phyloP scores from a whole-genome alignment of 345 rosid species.

The Hibiscus trionum region DNA sequence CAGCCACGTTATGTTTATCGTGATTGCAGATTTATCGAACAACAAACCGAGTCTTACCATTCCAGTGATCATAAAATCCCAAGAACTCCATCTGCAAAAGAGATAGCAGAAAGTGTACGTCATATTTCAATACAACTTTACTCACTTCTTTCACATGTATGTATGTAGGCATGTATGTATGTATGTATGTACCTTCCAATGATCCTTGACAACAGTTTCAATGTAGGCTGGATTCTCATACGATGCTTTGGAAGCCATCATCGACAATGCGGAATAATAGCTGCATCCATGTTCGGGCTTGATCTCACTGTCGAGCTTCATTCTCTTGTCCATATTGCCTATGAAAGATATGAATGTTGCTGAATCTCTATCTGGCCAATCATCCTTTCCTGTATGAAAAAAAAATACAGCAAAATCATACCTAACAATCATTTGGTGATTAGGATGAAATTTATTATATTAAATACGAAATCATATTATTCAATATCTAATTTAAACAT shows the following conservation, averaged over 20 bases:
- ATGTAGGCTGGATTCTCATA: slow-evolving; percentile 60
- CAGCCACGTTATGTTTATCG: background rate
- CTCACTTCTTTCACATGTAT: too few species aligned
- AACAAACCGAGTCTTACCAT: slow-evolving; percentile 27
- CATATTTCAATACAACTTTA: background rate
- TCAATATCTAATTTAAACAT: too few species aligned
- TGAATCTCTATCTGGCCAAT: slow-evolving; percentile 36
- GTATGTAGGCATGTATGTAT: background rate
- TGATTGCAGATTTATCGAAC: background rate
- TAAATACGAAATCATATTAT: too few species aligned
- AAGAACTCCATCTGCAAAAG: slow-evolving; percentile 46
- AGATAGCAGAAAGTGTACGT: too few species aligned
- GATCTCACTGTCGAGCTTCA: slow-evolving; percentile 38
- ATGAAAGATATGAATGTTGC: slow-evolving; percentile 36
- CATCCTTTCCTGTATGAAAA: slow-evolving; percentile 14
- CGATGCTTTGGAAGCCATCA: slow-evolving; percentile 65
- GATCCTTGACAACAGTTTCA: slow-evolving; percentile 28
- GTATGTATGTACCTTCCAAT: slow-evolving; percentile 51
- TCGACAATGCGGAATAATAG: slow-evolving; percentile 44
- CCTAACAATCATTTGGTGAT: background rate
- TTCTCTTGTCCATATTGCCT: slow-evolving; percentile 47
- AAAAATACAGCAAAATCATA: background rate
- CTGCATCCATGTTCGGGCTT: slow-evolving; percentile 30
- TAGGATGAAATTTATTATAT: too few species aligned
- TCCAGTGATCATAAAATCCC: slow-evolving; percentile 52